Evolutionary conservation across 371 early-diverging fungal genomes (phyloP), one percentile per base, ranked within the genome.

Genomic region (Entomophthora muscae): DNA sequence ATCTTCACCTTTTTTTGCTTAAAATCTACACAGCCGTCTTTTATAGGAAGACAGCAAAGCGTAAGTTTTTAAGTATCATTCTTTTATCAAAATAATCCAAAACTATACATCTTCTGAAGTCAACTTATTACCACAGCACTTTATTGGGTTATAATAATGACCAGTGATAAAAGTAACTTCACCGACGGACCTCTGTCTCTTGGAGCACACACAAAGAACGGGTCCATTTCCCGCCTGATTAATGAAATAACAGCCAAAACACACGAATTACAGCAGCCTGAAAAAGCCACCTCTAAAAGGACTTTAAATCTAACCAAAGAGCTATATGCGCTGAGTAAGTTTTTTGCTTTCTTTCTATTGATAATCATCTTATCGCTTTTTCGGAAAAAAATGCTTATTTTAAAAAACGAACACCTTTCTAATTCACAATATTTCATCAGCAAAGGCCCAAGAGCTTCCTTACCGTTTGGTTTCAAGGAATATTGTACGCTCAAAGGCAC

Each of bases 251-350:
- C 42, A 10, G 17, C 42, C 5, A 42, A 17, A 42, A 5, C 42
- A 42, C 17, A 42, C 17, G 42, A 42, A 5, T 42, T 42, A 10
- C 42, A 10, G 17, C 10, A 42, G 17, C 10, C 42, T 42, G 17
- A 42, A 10, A 42, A 42, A 42, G 17, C 17, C 42, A 17, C 17
- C 42, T 55, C 56, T 7, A 26, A 55, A 17, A 10, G n/a, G n/a
- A 27, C 56, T 55, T 55, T 55, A 55, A 55, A 55, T 12, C n/a
- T 55, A 55, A 26, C 56, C 22, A 26, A 55, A 13, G 24, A 55
- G 28, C n/a, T 55, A 26, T 55, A 55, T 26, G n/a, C 22, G 7
- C 26, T 55, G n/a, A 27, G 56, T 55, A 55, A 55, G 28, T 55
- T 24, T 10, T 55, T 26, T 55, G 17, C 12, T 12, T 55, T 24